A percentile compares a stretch with the other conserved stretches of the same genome.
These are phyloP conservation scores for Amyloporia xantha DNA, from an alignment of 768 basidiomycete genomes.

Conservation along the genomic window DNA sequence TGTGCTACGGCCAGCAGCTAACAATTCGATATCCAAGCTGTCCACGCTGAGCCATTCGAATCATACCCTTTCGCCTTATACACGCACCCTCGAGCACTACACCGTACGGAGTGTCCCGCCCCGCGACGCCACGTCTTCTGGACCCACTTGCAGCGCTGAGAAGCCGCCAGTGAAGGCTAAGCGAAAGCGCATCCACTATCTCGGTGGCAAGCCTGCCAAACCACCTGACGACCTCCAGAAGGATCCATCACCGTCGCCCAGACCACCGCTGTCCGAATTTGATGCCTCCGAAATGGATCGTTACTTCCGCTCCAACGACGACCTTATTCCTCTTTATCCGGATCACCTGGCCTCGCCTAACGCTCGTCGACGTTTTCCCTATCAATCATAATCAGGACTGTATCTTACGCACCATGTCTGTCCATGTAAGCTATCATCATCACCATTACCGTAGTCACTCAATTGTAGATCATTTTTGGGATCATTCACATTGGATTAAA, in stretches of 20 bases:
- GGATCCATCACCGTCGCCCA: constrained; percentile 23
- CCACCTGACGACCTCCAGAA: constrained; percentile 1
- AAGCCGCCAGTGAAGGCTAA: constrained; percentile 62
- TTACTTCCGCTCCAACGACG: constrained; percentile 50
- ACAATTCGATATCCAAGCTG: constrained; percentile 77
- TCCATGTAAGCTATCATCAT: constrained; percentile 3
- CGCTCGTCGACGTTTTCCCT: constrained; percentile 13
- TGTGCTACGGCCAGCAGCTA: constrained; percentile 55
- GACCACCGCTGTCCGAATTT: constrained; percentile 46
- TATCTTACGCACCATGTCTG: not conserved
- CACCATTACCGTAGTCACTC: constrained; percentile 11
- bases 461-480: constrained; percentile 9
- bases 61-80: constrained; percentile 93
- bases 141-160: constrained; percentile 32
- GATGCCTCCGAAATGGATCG: constrained; percentile 68
- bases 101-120: constrained; percentile 87
- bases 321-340: constrained; percentile 22
- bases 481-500: constrained; percentile 19
- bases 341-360: constrained; percentile 18
- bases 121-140: constrained; percentile 29
- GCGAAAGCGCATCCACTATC: constrained; percentile 65
- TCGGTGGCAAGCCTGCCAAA: constrained; percentile 35
- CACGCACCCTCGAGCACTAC: constrained; percentile 84
- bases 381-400: constrained; percentile 6
- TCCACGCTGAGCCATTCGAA: constrained; percentile 84